Base-by-base conservation (phyloP, 805 yeast genomes). In the Komagataella pastoris region DNA sequence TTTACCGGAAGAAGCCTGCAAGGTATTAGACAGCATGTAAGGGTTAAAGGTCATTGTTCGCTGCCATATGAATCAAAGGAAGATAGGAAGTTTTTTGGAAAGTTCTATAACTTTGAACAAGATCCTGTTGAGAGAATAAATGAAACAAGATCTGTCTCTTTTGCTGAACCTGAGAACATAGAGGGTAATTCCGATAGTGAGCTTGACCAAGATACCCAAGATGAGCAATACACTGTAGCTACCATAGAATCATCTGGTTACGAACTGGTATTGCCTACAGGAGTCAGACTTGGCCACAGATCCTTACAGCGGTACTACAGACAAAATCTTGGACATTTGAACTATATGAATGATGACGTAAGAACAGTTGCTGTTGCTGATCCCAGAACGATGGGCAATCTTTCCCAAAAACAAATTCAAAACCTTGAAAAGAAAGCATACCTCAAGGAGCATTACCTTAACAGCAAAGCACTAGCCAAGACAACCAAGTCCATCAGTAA, bases 231-330 rank as follows among this genome's bases (percentile, higher is more conserved):
- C 14, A 30, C 40, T 30, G 40, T 30, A 10, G 40, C 40, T 30
- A 30, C 40, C 40, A 30, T 30, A 30, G 40, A 30, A 30, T 30
- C 40, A 30, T 30, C 40, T 30, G 88, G 88, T 3, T 74, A 75
- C 44, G 88, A 85, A 59, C 66, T 89, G 46, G 75, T 80, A 2
- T 70, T 90, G 48, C 93, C 96, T 2, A 76, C 83, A 18, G 97
- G 97, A 2, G 67, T 79, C 3, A 79, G 80, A 48, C 78, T 86
- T 1, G 96, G 96, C 0, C 97, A 91, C 64, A 74, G 98, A 56
- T 73, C 89, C 1, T 70, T 86, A 59, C 76, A 78, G 50, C 73
- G 91, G 55, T 81, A 79, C 62, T 81, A 81, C 66, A 81, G 85
- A 61, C 96, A 86, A 65, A 78, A 79, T 55, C 56, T 75, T 49